Percentiles rank a stretch among this genome's conserved stretches.
Conservation (phyloP, 495 filamentous ascomycete species). For the Aspergillus egyptiacus region DNA sequence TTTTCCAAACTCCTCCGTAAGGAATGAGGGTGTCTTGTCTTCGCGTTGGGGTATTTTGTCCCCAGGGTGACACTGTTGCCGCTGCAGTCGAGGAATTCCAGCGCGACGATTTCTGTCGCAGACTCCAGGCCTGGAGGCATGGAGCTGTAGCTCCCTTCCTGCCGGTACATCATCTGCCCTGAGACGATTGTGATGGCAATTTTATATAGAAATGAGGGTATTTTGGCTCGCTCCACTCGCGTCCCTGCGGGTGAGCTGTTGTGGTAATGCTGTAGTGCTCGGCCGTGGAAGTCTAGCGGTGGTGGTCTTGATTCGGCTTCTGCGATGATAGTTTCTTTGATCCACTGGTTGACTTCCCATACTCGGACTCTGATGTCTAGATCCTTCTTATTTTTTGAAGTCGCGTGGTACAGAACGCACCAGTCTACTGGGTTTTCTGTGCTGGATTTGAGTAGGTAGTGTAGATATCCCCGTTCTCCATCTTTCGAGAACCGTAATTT, state of each 20-base stretch:
- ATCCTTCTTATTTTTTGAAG: neutral
- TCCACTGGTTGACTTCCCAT: neutral
- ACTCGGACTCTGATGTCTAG: neutral
- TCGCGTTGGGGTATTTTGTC: neutral
- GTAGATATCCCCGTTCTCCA: neutral
- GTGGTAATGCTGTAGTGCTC: constrained; percentile 4
- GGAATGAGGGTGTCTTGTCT: too few relatives aligned
- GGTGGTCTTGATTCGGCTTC: neutral
- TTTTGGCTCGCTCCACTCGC: neutral
- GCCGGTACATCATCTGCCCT: neutral
- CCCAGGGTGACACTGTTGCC: neutral
- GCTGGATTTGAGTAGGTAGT: neutral
- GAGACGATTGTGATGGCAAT: neutral
- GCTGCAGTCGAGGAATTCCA: neutral
- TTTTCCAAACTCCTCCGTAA: too few relatives aligned
- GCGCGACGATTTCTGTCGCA: neutral
- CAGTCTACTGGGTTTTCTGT: neutral
- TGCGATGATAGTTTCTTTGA: neutral
- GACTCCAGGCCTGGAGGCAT: neutral
- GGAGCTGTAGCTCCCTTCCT: neutral
- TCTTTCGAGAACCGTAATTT: neutral
- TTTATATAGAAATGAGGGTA: neutral
- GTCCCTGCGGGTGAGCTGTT: neutral
- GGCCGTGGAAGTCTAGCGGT: neutral
- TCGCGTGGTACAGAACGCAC: constrained; percentile 14